phyloP scores from a whole-genome alignment of 2,329 filamentous ascomycete genomes.

The Phialophora verrucosa region DNA sequence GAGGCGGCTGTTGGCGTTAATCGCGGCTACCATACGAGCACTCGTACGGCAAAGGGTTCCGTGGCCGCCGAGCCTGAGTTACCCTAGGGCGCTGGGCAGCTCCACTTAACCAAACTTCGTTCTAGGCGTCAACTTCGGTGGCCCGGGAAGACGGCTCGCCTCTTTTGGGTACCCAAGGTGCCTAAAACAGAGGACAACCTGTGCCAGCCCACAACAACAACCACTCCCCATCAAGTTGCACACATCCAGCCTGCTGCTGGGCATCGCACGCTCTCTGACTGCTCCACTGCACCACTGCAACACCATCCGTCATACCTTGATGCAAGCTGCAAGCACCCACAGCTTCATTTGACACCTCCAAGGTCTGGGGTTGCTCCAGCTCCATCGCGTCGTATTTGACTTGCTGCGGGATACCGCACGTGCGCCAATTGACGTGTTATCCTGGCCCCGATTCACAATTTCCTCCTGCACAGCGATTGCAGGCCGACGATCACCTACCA shows the following conservation, averaged over 20 bases:
- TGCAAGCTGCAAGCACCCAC: conserved; percentile 4
- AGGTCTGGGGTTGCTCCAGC: conserved; percentile 10
- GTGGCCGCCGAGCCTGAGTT: background rate
- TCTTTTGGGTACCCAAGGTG: background rate
- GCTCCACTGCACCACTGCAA: background rate
- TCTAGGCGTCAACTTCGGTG: background rate
- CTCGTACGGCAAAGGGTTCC: background rate
- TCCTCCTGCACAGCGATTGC: conserved; percentile 11
- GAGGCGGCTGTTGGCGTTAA: conserved; percentile 16
- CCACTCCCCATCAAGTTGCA: background rate
- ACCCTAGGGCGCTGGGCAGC: background rate
- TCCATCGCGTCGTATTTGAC: conserved; percentile 8
- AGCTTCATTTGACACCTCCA: conserved; percentile 9
- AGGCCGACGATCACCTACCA: conserved; percentile 3
- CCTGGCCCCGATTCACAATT: conserved; percentile 11
- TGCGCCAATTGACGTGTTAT: conserved; percentile 30
- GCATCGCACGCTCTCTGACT: background rate
- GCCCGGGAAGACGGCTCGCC: background rate
- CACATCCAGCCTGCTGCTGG: conserved; percentile 1
- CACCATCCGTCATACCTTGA: background rate
- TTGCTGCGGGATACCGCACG: conserved; percentile 21
- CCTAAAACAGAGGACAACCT: background rate
- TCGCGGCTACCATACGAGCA: conserved; percentile 11
- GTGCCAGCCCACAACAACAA: conserved; percentile 1
- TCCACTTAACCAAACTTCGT: background rate